Base-by-base conservation (phyloP, 177 flowering plant genomes). In the Vitis hybrid region DNA sequence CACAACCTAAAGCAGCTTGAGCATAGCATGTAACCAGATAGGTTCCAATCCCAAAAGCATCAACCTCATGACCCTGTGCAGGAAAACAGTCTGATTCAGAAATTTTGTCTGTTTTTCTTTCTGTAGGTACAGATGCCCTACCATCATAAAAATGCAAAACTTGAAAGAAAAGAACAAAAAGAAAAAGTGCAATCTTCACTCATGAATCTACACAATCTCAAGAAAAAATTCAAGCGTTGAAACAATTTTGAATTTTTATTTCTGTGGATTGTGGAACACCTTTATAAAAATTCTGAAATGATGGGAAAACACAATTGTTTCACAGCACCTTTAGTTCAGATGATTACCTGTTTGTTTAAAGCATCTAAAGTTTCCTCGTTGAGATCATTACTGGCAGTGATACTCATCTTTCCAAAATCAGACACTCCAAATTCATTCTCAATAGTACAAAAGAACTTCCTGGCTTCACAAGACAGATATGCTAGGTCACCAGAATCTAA, bases 331-430 rank as follows among this genome's bases (percentile, higher is more conserved):
- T 29, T 15, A 19, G 12, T 60, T 61, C 33, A 31, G 48, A 31
- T n/a, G n/a, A 64, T 70, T 75, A 93, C 99, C 97, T 93, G 99
- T 76, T 96, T 96, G 85, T 94, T 96, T 67, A 96, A 78, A 69
- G 97, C 97, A 86, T 96, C 99, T 77, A 96, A 70, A 29, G 99
- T 96, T 85, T 92, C 99, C 81, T 96, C 99, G 77, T 92, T 94
- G 66, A 96, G 94, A 79, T 96, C 99, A 83, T 96, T 96, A 77
- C 99, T 96, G 53, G 99, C 99, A 71, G 98, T 92, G 62, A 96
- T 94, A 65, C 3, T 60, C 84, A 70, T 87, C 77, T 81, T 89
- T 56, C 95, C 93, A 82, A 96, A 96, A 68, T 79, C 96, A 72
- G 85, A 72, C 33, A 90, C 83, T 56, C 83, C 79, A 72, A 96